Base-by-base conservation (phyloP, 352 stramenopile genomes). In the Pythium insidiosum region DNA sequence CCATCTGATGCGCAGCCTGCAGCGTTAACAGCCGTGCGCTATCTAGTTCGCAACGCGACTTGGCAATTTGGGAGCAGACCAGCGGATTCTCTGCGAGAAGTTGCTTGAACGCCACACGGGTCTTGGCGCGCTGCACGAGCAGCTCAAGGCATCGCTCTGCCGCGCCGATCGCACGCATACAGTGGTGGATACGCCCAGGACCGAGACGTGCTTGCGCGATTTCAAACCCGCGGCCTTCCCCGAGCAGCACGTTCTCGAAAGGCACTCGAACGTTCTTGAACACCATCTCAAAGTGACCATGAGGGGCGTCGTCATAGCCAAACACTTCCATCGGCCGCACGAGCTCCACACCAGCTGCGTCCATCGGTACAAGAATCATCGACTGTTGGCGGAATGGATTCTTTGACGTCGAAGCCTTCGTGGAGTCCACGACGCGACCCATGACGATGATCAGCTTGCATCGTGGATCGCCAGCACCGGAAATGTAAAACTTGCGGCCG, bases 121-220 rank as follows among this genome's bases (percentile, higher is more conserved):
- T 94, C 53, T 97, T 84, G 16, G 94, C 76, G 44, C 97, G 97
- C 55, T 67, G 58, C 38, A 86, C 68, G 51, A 88, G 83, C 23
- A 92, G 66, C 48, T 90, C 72, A 18, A 96, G 63, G 48, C 84
- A 93, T 23, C 74, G 71, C 62, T 96, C 85, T 21, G 84, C 78
- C 39, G 82, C 78, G 21, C 95, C 95, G 50, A 98, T 93, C 15
- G 92, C 63, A 37, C 94, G 84, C 95, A 98, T 98, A 71, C 95
- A 99, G 72, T 99, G 95, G 79, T 99, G 96, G 54, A 98, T 98
- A 13, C 95, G 83, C 18, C 95, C 95, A 11, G 84, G 84, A 50
- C 97, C 94, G n/a, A 98, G 78, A 10, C 92, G 97, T 43, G 80
- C 73, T 61, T 88, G 78, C 16, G 69, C 83, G 50, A 96, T 95